Conservation (phyloP, 192 early-diverging fungal genomes). For the Geranomyces variabilis region DNA sequence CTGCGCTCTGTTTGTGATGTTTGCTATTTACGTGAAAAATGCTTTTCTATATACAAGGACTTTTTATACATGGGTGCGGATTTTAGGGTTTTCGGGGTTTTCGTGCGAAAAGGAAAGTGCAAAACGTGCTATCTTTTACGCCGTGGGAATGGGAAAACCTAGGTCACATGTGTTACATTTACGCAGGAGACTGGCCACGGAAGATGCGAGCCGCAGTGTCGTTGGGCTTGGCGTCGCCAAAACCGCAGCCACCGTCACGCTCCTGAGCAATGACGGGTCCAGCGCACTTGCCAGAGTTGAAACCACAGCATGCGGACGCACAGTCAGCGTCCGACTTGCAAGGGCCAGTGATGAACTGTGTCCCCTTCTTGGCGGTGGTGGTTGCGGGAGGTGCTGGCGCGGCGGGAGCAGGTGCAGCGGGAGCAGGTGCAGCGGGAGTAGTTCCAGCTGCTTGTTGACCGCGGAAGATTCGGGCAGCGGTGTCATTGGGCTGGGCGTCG, state of each 20-base stretch:
- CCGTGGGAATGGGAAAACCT: too few relatives aligned
- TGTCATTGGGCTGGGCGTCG: slow-evolving; percentile 29
- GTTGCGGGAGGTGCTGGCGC: slow-evolving; percentile 17
- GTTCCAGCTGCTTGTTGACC: slow-evolving; percentile 13
- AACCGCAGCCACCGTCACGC: slow-evolving; percentile 37
- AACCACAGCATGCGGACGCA: slow-evolving; percentile 36
- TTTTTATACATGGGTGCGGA: too few relatives aligned
- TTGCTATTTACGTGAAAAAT: too few relatives aligned
- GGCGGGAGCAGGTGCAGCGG: slow-evolving; percentile 3
- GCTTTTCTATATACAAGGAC: too few relatives aligned
- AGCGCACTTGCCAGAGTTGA: slow-evolving; percentile 31
- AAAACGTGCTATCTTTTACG: too few relatives aligned
- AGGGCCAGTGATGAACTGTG: slow-evolving; percentile 36
- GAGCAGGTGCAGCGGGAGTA: slow-evolving; percentile 7
- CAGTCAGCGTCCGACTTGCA: slow-evolving; percentile 32
- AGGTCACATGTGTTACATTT: too few relatives aligned
- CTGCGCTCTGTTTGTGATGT: too few relatives aligned
- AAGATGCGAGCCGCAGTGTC: slow-evolving; percentile 31
- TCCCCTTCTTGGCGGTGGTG: slow-evolving; percentile 22
- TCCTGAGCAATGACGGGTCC: slow-evolving; percentile 35
- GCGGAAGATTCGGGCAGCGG: slow-evolving; percentile 28
- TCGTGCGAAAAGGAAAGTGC: too few relatives aligned
- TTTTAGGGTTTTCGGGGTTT: too few relatives aligned
- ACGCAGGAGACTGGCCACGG: slow-evolving; percentile 20
- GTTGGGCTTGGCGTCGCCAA: slow-evolving; percentile 34